Percentiles rank a stretch among this genome's conserved stretches.
Evolutionary conservation across 83 land plant species (phyloP).

Genomic region (Isoetes engelmannii): DNA sequence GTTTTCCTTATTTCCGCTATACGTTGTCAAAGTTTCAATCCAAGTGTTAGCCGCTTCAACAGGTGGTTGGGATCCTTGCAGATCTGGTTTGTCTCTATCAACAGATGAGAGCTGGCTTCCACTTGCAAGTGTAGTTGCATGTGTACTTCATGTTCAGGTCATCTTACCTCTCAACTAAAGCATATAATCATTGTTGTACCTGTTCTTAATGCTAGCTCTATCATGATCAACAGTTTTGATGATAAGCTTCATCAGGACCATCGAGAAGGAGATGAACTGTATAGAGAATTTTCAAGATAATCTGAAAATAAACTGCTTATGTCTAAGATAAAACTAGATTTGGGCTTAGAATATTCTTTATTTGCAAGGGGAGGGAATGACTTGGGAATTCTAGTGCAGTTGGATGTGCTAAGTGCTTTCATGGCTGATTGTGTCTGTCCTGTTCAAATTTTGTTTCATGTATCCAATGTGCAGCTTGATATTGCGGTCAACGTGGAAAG

Average conservation of each 20-base stretch:
- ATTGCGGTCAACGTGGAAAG: slow-evolving; percentile 28
- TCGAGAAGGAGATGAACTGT: not conserved
- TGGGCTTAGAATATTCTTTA: not conserved
- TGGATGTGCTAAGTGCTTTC: not conserved
- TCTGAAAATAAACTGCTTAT: not conserved
- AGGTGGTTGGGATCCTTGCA: slow-evolving; percentile 15
- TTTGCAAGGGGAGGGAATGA: not conserved
- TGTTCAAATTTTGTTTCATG: not conserved
- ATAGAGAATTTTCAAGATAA: not conserved
- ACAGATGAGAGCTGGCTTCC: slow-evolving; percentile 92
- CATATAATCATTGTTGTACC: too few relatives aligned
- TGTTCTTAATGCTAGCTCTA: too few relatives aligned
- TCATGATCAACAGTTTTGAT: too few relatives aligned
- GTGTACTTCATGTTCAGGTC: slow-evolving; percentile 82
- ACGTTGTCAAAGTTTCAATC: not conserved
- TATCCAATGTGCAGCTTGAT: slow-evolving; percentile 23
- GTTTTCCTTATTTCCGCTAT: not conserved
- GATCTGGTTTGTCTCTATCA: slow-evolving; percentile 68
- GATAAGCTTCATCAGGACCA: not conserved
- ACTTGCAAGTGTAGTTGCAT: slow-evolving; percentile 68
- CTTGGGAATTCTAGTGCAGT: not conserved
- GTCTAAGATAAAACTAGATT: not conserved
- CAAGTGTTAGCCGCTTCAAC: not conserved
- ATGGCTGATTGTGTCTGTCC: not conserved
- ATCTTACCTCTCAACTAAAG: not conserved